Conservation (phyloP, 371 early-diverging fungal species). For the Mortierella sp. region DNA sequence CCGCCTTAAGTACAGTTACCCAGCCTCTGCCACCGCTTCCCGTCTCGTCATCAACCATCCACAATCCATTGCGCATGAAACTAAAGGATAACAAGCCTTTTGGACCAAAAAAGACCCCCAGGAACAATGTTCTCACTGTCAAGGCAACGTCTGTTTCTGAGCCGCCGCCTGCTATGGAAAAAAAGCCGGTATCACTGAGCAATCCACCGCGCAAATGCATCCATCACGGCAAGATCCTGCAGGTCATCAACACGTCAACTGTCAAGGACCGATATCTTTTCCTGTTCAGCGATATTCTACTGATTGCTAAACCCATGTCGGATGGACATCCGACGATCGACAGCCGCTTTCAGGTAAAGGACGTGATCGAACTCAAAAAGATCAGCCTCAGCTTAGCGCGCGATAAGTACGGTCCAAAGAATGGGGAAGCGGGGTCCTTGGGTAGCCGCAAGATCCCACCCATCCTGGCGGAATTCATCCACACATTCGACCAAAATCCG, state of each 20-base stretch:
- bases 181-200: conserved; percentile 40
- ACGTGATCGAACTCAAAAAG: conserved; percentile 66
- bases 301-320: conserved; percentile 77
- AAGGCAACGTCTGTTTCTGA: conserved; percentile 5
- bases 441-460: conserved; percentile 69
- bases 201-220: conserved; percentile 70
- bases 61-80: conserved; percentile 13
- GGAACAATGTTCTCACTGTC: conserved; percentile 6
- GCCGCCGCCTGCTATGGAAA: conserved; percentile 8
- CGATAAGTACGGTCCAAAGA: conserved; percentile 58
- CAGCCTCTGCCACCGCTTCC: conserved; percentile 49
- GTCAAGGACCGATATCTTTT: conserved; percentile 84
- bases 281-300: conserved; percentile 80
- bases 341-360: conserved; percentile 72
- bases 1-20: conserved; percentile 13
- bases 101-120: conserved; percentile 9
- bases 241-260: conserved; percentile 77
- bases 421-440: conserved; percentile 18
- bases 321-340: conserved; percentile 60
- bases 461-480: conserved; percentile 67
- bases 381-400: conserved; percentile 63
- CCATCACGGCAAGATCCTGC: conserved; percentile 81
- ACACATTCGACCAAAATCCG: conserved; percentile 79
- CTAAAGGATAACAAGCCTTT: conserved; percentile 4
- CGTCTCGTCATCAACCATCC: conserved; percentile 9